Percentiles rank a stretch among this genome's conserved stretches.
Conservation (phyloP, 352 stramenopile genomes). For the Albugo laibachii region DNA sequence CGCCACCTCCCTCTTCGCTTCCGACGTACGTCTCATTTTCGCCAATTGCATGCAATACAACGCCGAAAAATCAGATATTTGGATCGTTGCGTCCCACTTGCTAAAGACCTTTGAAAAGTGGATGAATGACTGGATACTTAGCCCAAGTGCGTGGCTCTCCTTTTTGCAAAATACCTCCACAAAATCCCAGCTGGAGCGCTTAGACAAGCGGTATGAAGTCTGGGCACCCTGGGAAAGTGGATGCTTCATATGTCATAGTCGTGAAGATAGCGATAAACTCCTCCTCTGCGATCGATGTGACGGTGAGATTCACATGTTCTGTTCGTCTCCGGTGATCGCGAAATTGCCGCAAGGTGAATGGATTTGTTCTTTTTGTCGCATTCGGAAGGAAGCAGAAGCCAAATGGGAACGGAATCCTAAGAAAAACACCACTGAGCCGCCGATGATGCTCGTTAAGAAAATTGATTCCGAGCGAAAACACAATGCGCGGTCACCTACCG, state of each 20-base stretch:
- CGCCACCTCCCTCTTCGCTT: conserved; percentile 49
- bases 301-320: conserved; percentile 75
- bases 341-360: conserved; percentile 61
- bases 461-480: conserved; percentile 8
- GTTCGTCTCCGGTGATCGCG: conserved; percentile 40
- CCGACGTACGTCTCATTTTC: conserved; percentile 74
- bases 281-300: conserved; percentile 76
- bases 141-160: conserved; percentile 60
- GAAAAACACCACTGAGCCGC: conserved; percentile 10
- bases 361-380: conserved; percentile 56
- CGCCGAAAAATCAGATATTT: conserved; percentile 61
- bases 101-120: conserved; percentile 71
- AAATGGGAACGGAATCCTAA: conserved; percentile 4
- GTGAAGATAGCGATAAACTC: conserved; percentile 52
- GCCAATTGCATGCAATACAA: conserved; percentile 79
- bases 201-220: conserved; percentile 35
- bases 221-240: conserved; percentile 65
- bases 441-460: conserved; percentile 26
- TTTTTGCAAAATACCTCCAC: conserved; percentile 23
- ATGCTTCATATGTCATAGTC: conserved; percentile 56
- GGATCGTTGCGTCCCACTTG: conserved; percentile 40
- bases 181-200: conserved; percentile 27
- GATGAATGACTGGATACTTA: conserved; percentile 72
- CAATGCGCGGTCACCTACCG: conserved; percentile 15
- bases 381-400: conserved; percentile 27